A percentile compares a stretch with the other conserved stretches of the same genome.
Evolutionary conservation across 2,329 filamentous ascomycete species (phyloP).

Genomic region (Chaetothyriales sp.): DNA sequence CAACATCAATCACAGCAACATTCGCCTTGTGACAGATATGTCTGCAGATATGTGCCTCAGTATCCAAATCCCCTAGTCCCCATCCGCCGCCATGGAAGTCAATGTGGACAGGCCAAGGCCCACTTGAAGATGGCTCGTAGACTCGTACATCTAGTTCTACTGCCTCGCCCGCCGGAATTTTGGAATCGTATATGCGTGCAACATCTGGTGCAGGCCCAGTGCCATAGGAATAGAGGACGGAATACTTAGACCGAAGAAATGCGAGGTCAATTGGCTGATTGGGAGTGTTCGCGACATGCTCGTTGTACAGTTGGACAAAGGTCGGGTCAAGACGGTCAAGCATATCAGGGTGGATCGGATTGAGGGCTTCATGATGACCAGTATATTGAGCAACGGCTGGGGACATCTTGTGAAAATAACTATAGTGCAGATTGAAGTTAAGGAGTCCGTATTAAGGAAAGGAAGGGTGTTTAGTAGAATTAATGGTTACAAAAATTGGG

Average conservation of each 20-base stretch:
- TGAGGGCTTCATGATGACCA: constrained; percentile 30
- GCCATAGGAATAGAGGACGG: no score
- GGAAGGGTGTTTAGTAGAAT: no score
- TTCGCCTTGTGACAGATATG: constrained; percentile 33
- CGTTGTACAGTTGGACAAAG: constrained; percentile 38
- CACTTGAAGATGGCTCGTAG: constrained; percentile 34
- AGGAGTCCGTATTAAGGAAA: no score
- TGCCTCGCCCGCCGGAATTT: constrained; percentile 24
- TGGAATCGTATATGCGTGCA: constrained; percentile 28
- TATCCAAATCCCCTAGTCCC: constrained; percentile 38
- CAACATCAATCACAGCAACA: constrained; percentile 38
- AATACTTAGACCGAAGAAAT: constrained; percentile 30
- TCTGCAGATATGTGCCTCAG: constrained; percentile 37
- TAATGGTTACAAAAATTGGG: no score
- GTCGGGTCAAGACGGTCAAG: constrained; percentile 34
- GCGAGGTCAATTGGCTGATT: constrained; percentile 29
- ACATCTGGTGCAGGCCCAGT: constrained; percentile 30
- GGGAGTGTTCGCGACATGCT: constrained; percentile 31
- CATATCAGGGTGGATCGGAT: constrained; percentile 37
- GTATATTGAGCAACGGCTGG: no score
- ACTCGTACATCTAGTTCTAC: constrained; percentile 36
- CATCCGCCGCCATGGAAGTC: constrained; percentile 39
- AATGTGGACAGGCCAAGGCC: constrained; percentile 37
- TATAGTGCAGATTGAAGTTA: no score
- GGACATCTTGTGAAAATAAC: no score